Evolutionary conservation across 306 rosid species (phyloP).

Genomic region (Begonia loranthoides): DNA sequence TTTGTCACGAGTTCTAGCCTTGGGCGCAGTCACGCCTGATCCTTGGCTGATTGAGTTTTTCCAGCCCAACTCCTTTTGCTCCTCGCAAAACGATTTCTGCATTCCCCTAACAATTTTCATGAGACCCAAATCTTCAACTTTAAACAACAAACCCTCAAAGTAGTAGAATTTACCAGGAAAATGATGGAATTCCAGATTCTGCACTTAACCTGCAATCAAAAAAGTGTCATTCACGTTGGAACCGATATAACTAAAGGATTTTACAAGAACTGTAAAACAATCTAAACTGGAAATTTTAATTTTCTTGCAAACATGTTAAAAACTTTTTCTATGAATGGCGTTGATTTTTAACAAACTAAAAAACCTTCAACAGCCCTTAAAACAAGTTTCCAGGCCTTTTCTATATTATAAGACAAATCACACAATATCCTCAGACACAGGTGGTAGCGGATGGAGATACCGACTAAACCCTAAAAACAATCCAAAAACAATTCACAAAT

Average conservation of each 20-base stretch:
- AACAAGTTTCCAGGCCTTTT: too few relatives aligned
- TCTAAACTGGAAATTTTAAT: background rate
- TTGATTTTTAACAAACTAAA: background rate
- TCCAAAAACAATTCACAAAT: slow-evolving; percentile 15
- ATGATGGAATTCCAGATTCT: slow-evolving; percentile 15
- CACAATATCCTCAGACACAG: too few relatives aligned
- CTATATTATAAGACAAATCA: too few relatives aligned
- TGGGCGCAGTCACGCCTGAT: slow-evolving; percentile 76
- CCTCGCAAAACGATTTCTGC: slow-evolving; percentile 90
- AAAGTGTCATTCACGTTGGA: background rate
- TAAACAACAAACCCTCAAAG: slow-evolving; percentile 70
- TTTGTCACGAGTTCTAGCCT: slow-evolving; percentile 87
- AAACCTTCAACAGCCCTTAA: background rate
- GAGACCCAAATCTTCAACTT: slow-evolving; percentile 80
- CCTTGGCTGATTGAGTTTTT: slow-evolving; percentile 64
- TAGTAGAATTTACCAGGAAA: slow-evolving; percentile 50
- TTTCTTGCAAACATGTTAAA: background rate
- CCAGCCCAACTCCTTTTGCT: slow-evolving; percentile 43
- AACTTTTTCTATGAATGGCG: background rate
- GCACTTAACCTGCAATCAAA: slow-evolving; percentile 43
- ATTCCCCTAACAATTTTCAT: slow-evolving; percentile 99
- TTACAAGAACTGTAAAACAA: slow-evolving; percentile 6
- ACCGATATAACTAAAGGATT: slow-evolving; percentile 22
- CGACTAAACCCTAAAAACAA: background rate
- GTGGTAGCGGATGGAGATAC: too few relatives aligned